Percentiles rank a stretch among this genome's conserved stretches.
Evolutionary conservation across 1,284 basidiomycete species (phyloP).

Genomic region (Tremellales sp.): DNA sequence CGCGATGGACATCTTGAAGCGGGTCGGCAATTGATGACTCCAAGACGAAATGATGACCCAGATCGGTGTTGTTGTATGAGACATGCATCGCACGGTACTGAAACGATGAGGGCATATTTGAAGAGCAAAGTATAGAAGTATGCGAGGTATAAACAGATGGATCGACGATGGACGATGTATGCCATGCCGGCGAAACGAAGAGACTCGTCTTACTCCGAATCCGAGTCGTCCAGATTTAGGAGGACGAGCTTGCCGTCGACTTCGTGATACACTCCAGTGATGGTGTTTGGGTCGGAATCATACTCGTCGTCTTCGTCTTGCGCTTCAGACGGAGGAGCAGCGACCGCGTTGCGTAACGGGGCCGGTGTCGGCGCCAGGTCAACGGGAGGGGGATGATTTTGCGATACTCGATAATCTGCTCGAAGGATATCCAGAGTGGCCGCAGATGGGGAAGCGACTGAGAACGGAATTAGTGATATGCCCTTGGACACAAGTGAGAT

Average conservation of each 20-base stretch:
- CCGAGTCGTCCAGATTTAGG: too few relatives aligned
- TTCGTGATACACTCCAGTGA: constrained; percentile 23
- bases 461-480: constrained; percentile 6
- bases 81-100: too few relatives aligned
- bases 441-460: constrained; percentile 24
- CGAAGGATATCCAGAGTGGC: constrained; percentile 20
- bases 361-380: neutral
- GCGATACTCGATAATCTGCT: constrained; percentile 13
- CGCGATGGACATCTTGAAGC: constrained; percentile 29
- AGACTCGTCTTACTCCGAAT: constrained; percentile 12
- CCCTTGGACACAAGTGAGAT: neutral
- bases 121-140: too few relatives aligned
- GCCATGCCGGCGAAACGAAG: too few relatives aligned
- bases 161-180: too few relatives aligned
- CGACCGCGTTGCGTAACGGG: neutral
- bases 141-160: too few relatives aligned
- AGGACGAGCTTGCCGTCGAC: constrained; percentile 25
- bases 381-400: neutral
- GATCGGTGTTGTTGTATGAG: too few relatives aligned
- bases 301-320: constrained; percentile 5
- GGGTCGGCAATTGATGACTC: constrained; percentile 26
- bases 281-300: constrained; percentile 22
- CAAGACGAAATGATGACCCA: too few relatives aligned
- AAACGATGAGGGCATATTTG: too few relatives aligned
- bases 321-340: neutral